Percentiles rank a stretch among this genome's conserved stretches.
phyloP scores from a whole-genome alignment of 106 monocot species.

The Allium cepa region DNA sequence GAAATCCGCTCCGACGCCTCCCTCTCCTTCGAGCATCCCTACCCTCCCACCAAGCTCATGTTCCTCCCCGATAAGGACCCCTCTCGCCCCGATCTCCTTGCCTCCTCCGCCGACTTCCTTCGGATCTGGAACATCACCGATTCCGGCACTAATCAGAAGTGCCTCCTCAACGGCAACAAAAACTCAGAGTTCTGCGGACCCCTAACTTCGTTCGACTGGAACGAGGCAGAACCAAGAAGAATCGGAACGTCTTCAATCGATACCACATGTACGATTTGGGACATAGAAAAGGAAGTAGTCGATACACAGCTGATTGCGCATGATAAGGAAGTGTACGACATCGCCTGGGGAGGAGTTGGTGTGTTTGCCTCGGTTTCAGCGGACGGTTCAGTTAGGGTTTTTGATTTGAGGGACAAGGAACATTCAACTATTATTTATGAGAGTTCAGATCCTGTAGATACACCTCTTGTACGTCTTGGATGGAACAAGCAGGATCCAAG shows the following conservation, averaged over 20 bases:
- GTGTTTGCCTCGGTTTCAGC: slow-evolving; percentile 98
- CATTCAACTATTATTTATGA: slow-evolving; percentile 99
- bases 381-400: slow-evolving; percentile 92
- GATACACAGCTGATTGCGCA: slow-evolving; percentile 98
- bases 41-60: slow-evolving; percentile 86
- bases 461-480: slow-evolving; percentile 80
- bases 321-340: slow-evolving; percentile 95
- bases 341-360: slow-evolving; percentile 97
- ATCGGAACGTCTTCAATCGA: slow-evolving; percentile 93
- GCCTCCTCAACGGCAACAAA: slow-evolving; percentile 80
- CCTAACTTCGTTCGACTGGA: slow-evolving; percentile 99
- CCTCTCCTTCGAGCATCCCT: slow-evolving; percentile 92
- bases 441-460: slow-evolving; percentile 71
- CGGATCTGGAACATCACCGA: slow-evolving; percentile 72
- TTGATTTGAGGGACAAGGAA: slow-evolving; percentile 97
- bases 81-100: slow-evolving; percentile 82
- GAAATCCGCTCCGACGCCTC: slow-evolving; percentile 78
- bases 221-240: slow-evolving; percentile 90
- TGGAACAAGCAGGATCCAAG: slow-evolving; percentile 99
- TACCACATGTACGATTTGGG: slow-evolving; percentile 98
- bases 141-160: slow-evolving; percentile 29
- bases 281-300: slow-evolving; percentile 84
- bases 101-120: slow-evolving; percentile 93
- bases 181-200: slow-evolving; percentile 97
- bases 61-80: slow-evolving; percentile 90